Conservation (phyloP, 805 yeast genomes). For the Metschnikowia santaceciliae region DNA sequence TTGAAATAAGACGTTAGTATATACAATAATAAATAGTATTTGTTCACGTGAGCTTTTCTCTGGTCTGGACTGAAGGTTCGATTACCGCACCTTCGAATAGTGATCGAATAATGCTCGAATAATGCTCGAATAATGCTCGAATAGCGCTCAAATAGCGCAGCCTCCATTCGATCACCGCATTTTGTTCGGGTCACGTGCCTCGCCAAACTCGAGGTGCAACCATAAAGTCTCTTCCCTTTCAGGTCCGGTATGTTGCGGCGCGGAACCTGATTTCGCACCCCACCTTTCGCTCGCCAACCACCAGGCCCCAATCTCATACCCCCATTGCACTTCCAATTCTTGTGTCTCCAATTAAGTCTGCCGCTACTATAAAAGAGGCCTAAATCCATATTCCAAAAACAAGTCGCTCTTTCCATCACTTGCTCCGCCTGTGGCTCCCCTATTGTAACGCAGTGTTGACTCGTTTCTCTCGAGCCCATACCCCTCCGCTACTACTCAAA, state of each 20-base stretch:
- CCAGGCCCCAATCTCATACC: too few relatives aligned
- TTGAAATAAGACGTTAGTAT: too few relatives aligned
- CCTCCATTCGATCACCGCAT: neutral
- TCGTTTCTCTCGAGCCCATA: neutral
- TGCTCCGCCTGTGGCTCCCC: too few relatives aligned
- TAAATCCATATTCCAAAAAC: neutral
- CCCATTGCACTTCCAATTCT: too few relatives aligned
- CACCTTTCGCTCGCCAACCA: neutral
- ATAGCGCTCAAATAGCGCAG: neutral
- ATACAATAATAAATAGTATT: too few relatives aligned
- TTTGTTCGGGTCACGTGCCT: neutral
- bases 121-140: too few relatives aligned
- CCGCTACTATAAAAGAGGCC: neutral
- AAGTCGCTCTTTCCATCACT: neutral
- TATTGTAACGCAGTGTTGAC: too few relatives aligned
- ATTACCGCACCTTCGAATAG: too few relatives aligned
- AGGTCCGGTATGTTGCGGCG: neutral
- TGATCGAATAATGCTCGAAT: too few relatives aligned
- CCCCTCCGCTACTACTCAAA: neutral
- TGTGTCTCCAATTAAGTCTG: too few relatives aligned
- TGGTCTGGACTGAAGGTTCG: neutral
- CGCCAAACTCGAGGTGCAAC: neutral
- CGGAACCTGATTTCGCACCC: constrained; percentile 3
- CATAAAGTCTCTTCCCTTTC: neutral
- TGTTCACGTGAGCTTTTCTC: neutral